These are phyloP conservation scores for Plasmodium sp. DNA, from an alignment of 169 alveolate genomes.

Conservation along the genomic window DNA sequence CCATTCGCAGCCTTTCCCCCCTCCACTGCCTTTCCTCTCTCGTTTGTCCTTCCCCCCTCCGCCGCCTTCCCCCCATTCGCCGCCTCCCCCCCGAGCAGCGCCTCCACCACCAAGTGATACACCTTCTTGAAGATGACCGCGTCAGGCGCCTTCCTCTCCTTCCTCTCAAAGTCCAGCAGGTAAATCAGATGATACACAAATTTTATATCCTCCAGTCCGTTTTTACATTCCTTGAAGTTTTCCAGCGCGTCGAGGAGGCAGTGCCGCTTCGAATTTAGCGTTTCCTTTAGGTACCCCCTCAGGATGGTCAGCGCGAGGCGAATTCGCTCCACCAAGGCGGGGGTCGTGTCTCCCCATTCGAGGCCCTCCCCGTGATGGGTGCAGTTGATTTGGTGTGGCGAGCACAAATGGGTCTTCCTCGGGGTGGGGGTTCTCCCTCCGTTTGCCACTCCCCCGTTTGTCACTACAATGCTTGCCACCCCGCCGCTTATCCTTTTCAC, in stretches of 20 bases:
- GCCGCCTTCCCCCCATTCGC: background rate
- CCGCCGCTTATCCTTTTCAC: background rate
- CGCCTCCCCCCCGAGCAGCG: background rate
- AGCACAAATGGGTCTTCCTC: background rate
- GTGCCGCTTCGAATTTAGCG: slow-evolving; percentile 14
- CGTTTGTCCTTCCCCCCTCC: background rate
- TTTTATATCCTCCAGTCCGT: slow-evolving; percentile 56
- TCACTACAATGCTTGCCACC: no score
- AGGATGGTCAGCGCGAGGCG: background rate
- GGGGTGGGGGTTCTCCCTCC: background rate
- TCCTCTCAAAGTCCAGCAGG: slow-evolving; percentile 13
- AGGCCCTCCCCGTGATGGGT: background rate
- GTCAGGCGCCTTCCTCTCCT: background rate
- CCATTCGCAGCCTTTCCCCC: background rate
- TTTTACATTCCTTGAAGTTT: slow-evolving; percentile 22
- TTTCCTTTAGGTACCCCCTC: slow-evolving; percentile 14
- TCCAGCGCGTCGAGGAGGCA: slow-evolving; percentile 20
- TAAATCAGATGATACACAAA: slow-evolving; percentile 17
- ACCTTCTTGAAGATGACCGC: slow-evolving; percentile 17
- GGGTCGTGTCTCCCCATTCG: background rate
- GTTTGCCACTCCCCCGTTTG: no score
- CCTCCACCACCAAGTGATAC: slow-evolving; percentile 41
- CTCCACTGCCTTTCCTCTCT: background rate
- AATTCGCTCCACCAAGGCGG: background rate
- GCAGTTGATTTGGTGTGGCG: background rate